Percentiles rank a stretch among this genome's conserved stretches.
phyloP scores from a whole-genome alignment of 2,329 filamentous ascomycete genomes.

The Trichoderma atroviride region DNA sequence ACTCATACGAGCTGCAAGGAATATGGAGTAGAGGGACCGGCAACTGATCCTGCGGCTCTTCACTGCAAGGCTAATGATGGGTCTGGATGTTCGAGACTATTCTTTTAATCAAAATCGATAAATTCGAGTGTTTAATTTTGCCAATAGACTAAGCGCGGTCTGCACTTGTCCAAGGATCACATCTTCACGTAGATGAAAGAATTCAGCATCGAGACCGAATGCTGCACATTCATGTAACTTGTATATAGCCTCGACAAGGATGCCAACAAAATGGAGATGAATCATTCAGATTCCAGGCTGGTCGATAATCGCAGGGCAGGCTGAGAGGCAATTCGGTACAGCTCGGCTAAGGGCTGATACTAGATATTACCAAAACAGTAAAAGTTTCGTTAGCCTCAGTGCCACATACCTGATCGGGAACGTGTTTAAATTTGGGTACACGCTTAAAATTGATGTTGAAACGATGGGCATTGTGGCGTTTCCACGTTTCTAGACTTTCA shows the following conservation, averaged over 20 bases:
- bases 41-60: slow-evolving; percentile 5
- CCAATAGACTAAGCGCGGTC: background rate
- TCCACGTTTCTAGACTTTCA: background rate
- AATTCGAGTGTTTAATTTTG: background rate
- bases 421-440: background rate
- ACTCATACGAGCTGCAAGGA: slow-evolving; percentile 11
- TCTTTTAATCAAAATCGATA: background rate
- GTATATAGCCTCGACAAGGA: background rate
- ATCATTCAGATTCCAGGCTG: background rate
- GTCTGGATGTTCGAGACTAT: background rate
- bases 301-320: background rate
- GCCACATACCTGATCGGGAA: background rate
- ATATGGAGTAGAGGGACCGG: slow-evolving; percentile 2
- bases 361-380: background rate
- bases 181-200: background rate
- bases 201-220: background rate
- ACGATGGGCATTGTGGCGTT: background rate
- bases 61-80: background rate
- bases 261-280: background rate
- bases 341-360: background rate
- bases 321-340: background rate
- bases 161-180: background rate
- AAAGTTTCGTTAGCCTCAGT: background rate
- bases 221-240: background rate
- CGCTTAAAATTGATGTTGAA: background rate